Evolutionary conservation across 331 rosid species (phyloP), one percentile per base, ranked within the genome.

Genomic region (Erythrophleum ivorense): DNA sequence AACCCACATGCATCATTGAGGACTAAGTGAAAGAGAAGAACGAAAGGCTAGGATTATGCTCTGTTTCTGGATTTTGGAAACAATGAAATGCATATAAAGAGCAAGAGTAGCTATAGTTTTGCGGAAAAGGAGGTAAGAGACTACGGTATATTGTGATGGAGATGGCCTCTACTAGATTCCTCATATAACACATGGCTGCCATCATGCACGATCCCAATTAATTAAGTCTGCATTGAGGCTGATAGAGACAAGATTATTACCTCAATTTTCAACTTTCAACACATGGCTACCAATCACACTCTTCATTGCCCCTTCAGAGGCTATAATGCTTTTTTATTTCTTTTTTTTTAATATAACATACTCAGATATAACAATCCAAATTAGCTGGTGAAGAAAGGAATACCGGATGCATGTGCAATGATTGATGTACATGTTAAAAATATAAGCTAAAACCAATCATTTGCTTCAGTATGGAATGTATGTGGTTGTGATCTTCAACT

Each of bases 331-430:
- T 76, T 83, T 63, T 52, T 36, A 50, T 46, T 29, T 60, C 80
- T 65, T 43, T 41, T 57, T 12, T 18, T 48, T 31, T 41, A 46
- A 33, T 14, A 59, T 79, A 24, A 24, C 52, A 24, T 7, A 45
- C 73, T 70, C 69, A 78, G 84, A 67, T 78, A 74, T 68, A 52
- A 65, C 1, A 69, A 73, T 75, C 75, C 78, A 81, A 83, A 75
- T 71, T 83, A 84, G 86, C 69, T 75, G 85, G 86, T 79, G 85
- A 76, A 49, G 62, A 73, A 75, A 73, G 89, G 97, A 92, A 91
- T 86, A 89, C 64, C 53, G 85, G 90, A 69, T 79, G 86, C 96
- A 92, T 91, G 97, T 92, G 96, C 96, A 88, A 89, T 88, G 94
- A 89, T 91, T 89, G 86, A 83, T 67, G 52, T 38, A 75, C 81